phyloP scores from a whole-genome alignment of 192 early-diverging fungal genomes.

The Spinellus fusiger region DNA sequence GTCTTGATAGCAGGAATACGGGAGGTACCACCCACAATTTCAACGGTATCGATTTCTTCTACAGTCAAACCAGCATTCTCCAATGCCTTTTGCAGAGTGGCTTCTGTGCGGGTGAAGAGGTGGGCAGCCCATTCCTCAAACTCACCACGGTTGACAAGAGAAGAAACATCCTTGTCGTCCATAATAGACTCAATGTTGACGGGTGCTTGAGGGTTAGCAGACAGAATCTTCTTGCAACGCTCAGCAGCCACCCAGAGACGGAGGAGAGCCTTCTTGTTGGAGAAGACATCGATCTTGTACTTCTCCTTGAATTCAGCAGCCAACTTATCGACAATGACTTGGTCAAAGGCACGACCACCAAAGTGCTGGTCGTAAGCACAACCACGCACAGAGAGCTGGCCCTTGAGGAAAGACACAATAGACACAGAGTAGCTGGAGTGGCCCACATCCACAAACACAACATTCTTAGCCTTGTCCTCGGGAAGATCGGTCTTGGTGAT shows the following conservation, averaged over 20 bases:
- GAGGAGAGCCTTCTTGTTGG: conserved; percentile 85
- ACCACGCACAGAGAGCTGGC: conserved; percentile 87
- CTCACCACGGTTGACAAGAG: conserved; percentile 77
- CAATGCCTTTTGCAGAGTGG: conserved; percentile 72
- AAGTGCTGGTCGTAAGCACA: conserved; percentile 91
- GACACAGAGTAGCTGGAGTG: conserved; percentile 75
- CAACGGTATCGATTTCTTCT: conserved; percentile 90
- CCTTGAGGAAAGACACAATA: conserved; percentile 91
- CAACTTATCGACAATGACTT: conserved; percentile 81
- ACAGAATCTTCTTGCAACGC: conserved; percentile 95
- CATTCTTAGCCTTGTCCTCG: conserved; percentile 85
- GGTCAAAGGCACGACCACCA: conserved; percentile 95
- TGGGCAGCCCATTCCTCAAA: conserved; percentile 79
- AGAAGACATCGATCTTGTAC: conserved; percentile 90
- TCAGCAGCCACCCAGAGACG: conserved; percentile 86
- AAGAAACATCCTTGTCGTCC: conserved; percentile 91
- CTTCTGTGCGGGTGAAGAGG: conserved; percentile 63
- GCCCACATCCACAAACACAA: conserved; percentile 92
- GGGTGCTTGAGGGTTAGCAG: conserved; percentile 84
- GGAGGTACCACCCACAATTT: conserved; percentile 90
- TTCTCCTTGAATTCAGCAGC: conserved; percentile 86
- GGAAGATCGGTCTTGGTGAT: conserved; percentile 97
- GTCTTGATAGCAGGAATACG: conserved; percentile 94
- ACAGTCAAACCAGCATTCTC: conserved; percentile 63
- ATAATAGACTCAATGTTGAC: conserved; percentile 94